These are phyloP conservation scores for Amphibolis antarctica DNA, from an alignment of 106 monocot genomes.

Conservation along the genomic window DNA sequence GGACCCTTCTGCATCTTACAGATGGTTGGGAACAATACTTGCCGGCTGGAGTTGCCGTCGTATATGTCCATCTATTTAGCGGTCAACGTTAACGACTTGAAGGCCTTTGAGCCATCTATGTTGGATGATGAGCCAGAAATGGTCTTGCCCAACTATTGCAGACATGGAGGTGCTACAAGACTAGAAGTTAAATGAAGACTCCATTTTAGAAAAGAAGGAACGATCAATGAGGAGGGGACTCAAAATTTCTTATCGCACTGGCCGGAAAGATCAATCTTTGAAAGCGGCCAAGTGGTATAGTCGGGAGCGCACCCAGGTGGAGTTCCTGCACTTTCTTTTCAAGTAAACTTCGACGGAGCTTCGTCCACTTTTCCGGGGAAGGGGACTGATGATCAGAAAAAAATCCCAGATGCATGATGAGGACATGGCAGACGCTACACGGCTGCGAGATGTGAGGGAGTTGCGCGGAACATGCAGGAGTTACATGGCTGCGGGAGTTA, in stretches of 20 bases:
- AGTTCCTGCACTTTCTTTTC: not conserved
- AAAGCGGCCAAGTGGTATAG: not conserved
- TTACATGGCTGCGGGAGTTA: too few relatives aligned
- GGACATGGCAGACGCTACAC: too few relatives aligned
- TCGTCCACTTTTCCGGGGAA: not conserved
- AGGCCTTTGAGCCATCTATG: not conserved
- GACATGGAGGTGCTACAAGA: not conserved
- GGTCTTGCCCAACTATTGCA: not conserved
- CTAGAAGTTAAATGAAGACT: not conserved
- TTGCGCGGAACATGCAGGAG: too few relatives aligned
- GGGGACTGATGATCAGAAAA: too few relatives aligned
- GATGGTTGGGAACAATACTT: not conserved
- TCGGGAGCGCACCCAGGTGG: not conserved
- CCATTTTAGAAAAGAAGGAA: not conserved
- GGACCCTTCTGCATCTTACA: not conserved
- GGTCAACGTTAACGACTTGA: too few relatives aligned
- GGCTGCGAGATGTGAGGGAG: too few relatives aligned
- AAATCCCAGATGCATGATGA: too few relatives aligned
- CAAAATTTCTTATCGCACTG: not conserved
- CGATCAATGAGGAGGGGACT: not conserved
- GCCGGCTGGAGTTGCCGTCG: not conserved
- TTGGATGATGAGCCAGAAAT: not conserved
- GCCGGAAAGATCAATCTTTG: not conserved
- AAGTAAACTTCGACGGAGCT: not conserved
- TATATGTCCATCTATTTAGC: too few relatives aligned